A percentile compares a stretch with the other conserved stretches of the same genome.
Evolutionary conservation across 768 basidiomycete genomes (phyloP).

Genomic region (Suillus weaverae): DNA sequence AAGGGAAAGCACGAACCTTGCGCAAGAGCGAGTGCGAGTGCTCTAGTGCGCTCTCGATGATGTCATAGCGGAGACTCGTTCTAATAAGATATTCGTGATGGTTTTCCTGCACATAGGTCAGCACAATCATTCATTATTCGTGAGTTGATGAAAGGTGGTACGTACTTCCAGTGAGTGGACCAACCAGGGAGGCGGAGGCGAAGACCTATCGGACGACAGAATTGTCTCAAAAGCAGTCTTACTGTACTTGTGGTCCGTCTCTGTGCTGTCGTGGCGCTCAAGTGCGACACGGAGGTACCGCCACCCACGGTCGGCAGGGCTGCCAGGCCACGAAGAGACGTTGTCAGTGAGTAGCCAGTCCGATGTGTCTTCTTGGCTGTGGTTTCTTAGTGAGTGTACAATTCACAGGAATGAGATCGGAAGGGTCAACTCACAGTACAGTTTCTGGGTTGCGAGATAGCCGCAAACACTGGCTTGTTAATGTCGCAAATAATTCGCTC

Average conservation of each 20-base stretch:
- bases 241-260: constrained; percentile 74
- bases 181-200: constrained; percentile 81
- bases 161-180: constrained; percentile 69
- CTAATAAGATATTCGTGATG: constrained; percentile 86
- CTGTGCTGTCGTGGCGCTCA: constrained; percentile 69
- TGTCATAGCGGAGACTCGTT: constrained; percentile 74
- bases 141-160: constrained; percentile 9
- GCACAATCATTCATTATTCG: constrained; percentile 1
- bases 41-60: constrained; percentile 74
- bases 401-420: neutral
- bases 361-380: constrained; percentile 67
- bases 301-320: constrained; percentile 80
- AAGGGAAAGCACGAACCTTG: constrained; percentile 50
- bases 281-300: constrained; percentile 81
- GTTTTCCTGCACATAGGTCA: constrained; percentile 45
- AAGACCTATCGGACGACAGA: constrained; percentile 59
- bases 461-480: constrained; percentile 78
- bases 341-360: constrained; percentile 86
- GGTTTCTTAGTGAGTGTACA: constrained; percentile 10
- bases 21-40: constrained; percentile 70
- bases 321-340: constrained; percentile 81
- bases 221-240: constrained; percentile 79
- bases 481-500: constrained; percentile 76
- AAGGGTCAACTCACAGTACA: constrained; percentile 47
- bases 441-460: constrained; percentile 64